Evolutionary conservation across 164 flowering plant species (phyloP), one percentile per base, ranked within the genome.

Genomic region (Umbellularia californica): DNA sequence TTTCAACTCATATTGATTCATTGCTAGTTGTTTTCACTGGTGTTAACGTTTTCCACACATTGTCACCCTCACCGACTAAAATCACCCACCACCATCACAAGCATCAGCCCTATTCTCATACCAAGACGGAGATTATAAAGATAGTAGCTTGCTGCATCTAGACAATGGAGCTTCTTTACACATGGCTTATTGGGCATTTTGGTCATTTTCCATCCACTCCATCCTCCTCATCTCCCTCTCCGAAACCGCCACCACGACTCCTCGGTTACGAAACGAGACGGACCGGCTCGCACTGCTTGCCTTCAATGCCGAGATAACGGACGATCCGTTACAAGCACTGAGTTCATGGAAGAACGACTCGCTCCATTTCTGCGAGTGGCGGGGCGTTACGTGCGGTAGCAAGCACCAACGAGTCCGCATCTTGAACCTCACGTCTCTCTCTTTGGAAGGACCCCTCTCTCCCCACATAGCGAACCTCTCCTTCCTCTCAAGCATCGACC

Each of bases 391-490:
- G 6, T 55, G 60, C n/a, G n/a, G 60, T 55, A 1, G n/a, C 15
- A 65, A 27, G 24, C 30, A 62, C 4, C 47, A 58, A 35, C 74
- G 88, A 28, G 86, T 84, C 19, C 28, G 52, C 7, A 1, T 22
- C 23, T 55, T 86, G 35, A 74, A 78, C 28, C 71, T 86, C 6
- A 9, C 41, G 2, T 19, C 47, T 50, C 71, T 62, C 0, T 30
- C 70, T 1, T 51, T 87, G 7, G 13, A 30, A 0, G 88, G 88
- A 13, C 0, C 81, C n/a, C 66, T 87, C 7, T 76, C 75, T 70
- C 86, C 90, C 0, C 70, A 72, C 17, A 65, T 84, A 17, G 86
- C 79, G 9, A 87, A 87, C 41, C 83, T 87, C 62, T 78, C 87
- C 13, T 84, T 79, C 71, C 88, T 87, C 4, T 15, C 24, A 28